Base-by-base conservation (phyloP, 75 land plant species). In the Cupressus sempervirens region DNA sequence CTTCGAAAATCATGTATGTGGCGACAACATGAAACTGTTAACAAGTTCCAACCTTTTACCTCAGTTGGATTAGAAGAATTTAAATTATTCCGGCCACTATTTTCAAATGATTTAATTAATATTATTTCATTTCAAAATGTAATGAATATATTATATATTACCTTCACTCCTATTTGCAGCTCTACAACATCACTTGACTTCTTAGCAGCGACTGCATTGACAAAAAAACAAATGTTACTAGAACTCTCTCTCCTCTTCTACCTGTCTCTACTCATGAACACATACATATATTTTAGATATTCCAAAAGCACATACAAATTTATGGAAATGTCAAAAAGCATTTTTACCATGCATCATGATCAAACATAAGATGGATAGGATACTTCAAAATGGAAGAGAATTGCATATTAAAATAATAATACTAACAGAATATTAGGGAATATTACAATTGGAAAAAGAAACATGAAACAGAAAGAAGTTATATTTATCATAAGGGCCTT, bases 111-210 rank as follows among this genome's bases (percentile, higher is more conserved):
- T 26, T 30, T 14, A 41, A 0, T 79, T 16, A 43, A 20, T 43
- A 29, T 38, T 30, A 70, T 79, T 79, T 15, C 23, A 79, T 79
- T 79, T 30, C 43, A 79, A 79, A 20, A 5, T 30, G 14, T 48
- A 76, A 30, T 67, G 83, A 41, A 46, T n/a, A 76, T 0, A 77
- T 23, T 23, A 48, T 20, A 70, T 56, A n/a, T 15, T 82, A 90
- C 93, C 93, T 91, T 93, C 80, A 93, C 93, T 45, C 94, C 94
- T 62, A 93, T 93, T 87, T 93, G 94, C 14, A 93, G 93, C 87
- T 93, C 94, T 77, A 83, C 86, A 53, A 93, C 94, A 76, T 93
- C 94, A 58, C 83, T 83, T 16, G 87, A 86, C 84, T 87, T 89
- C 84, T 87, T 91, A 35, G 90, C 90, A 48, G 48, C 83, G 36